Evolutionary conservation across 2,329 filamentous ascomycete species (phyloP).

Genomic region (Diaporthe aspalathi): DNA sequence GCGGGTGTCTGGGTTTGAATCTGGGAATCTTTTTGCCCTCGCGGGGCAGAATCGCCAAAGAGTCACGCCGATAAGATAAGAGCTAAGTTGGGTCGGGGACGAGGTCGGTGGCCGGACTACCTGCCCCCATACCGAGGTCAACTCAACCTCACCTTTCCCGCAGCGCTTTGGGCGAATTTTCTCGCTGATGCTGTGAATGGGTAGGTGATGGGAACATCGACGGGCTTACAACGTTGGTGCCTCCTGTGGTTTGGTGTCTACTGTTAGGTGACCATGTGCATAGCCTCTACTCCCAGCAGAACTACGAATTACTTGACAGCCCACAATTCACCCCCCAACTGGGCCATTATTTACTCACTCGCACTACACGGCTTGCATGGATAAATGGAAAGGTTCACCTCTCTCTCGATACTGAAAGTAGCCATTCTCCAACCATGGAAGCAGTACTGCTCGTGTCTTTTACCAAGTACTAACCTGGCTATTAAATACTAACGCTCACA

Average conservation of each 20-base stretch:
- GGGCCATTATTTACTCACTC: background rate
- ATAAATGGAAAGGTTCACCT: background rate
- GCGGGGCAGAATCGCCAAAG: conserved; percentile 27
- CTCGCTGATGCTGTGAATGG: background rate
- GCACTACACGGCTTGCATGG: background rate
- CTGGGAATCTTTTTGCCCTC: conserved; percentile 28
- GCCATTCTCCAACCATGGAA: background rate
- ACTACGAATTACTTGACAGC: background rate
- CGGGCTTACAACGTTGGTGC: background rate
- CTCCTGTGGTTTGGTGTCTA: background rate
- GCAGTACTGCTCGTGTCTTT: background rate
- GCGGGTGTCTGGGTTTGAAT: background rate
- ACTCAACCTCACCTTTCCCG: background rate
- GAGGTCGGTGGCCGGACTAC: background rate
- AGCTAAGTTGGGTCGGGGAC: conserved; percentile 29
- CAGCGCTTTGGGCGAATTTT: background rate
- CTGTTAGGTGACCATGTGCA: too few relatives aligned
- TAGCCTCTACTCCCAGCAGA: background rate
- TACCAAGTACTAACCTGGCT: background rate
- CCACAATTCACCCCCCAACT: too few relatives aligned
- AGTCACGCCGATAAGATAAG: conserved; percentile 38
- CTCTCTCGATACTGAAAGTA: background rate
- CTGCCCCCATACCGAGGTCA: background rate
- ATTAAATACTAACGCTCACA: background rate
- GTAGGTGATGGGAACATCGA: background rate